Evolutionary conservation across 2,329 filamentous ascomycete species (phyloP).

Genomic region (Aspergillus fumigatus): DNA sequence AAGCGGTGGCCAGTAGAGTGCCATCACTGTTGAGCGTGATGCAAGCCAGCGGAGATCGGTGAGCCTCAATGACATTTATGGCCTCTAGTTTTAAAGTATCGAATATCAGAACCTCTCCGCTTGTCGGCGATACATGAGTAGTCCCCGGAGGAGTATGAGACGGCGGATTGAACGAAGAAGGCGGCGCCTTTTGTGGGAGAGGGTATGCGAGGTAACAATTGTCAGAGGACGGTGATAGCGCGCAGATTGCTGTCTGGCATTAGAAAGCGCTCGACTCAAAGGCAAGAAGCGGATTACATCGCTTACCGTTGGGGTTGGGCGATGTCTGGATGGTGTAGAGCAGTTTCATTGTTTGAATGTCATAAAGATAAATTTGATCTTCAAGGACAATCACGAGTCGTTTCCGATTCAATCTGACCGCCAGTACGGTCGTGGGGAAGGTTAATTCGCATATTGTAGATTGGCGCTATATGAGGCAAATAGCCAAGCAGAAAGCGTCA

Average conservation of each 20-base stretch:
- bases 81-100: constrained; percentile 86
- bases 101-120: constrained; percentile 88
- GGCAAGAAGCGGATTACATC: background rate
- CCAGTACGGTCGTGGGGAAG: constrained; percentile 92
- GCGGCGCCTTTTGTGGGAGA: constrained; percentile 62
- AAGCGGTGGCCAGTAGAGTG: constrained; percentile 86
- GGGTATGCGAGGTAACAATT: constrained; percentile 96
- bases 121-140: constrained; percentile 75
- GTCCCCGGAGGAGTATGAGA: constrained; percentile 75
- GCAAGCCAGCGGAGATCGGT: constrained; percentile 83
- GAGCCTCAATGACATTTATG: constrained; percentile 91
- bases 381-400: constrained; percentile 89
- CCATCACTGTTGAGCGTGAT: constrained; percentile 91
- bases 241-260: constrained; percentile 66
- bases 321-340: constrained; percentile 90
- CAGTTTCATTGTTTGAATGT: constrained; percentile 97
- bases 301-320: constrained; percentile 72
- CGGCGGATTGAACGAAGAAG: constrained; percentile 55
- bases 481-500: constrained; percentile 7
- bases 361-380: constrained; percentile 95
- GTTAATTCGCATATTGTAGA: constrained; percentile 97
- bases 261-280: constrained; percentile 2
- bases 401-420: constrained; percentile 90
- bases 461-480: constrained; percentile 49
- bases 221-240: constrained; percentile 88